Evolutionary conservation across 306 rosid genomes (phyloP).

Genomic region (Sesbania bispinosa): DNA sequence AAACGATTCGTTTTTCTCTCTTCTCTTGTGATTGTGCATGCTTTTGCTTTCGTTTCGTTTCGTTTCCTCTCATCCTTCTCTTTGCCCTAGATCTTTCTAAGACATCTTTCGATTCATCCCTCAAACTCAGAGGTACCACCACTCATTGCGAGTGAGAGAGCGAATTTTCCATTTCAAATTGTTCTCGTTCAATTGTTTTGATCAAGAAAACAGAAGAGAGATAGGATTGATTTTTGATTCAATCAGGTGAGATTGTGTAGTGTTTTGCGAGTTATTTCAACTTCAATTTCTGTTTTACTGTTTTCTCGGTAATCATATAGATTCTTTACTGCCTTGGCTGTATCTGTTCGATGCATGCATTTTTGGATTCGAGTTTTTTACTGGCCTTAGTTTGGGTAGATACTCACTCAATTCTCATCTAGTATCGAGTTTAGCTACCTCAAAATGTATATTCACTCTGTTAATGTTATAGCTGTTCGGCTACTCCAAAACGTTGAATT

Average conservation of each 20-base stretch:
- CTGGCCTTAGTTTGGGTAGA: neutral
- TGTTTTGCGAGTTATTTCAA: neutral
- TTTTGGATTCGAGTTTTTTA: constrained; percentile 25
- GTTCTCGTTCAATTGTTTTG: neutral
- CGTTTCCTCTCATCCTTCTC: no score
- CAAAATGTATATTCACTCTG: neutral
- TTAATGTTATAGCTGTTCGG: neutral
- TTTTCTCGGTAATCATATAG: neutral
- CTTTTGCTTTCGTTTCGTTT: no score
- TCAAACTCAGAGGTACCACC: constrained; percentile 26
- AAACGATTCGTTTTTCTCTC: constrained; percentile 14
- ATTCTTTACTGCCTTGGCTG: neutral
- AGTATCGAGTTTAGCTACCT: neutral
- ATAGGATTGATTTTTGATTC: neutral
- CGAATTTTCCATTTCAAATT: neutral
- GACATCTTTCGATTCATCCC: neutral
- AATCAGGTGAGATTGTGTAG: neutral
- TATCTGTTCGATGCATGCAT: neutral
- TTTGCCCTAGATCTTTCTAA: constrained; percentile 45
- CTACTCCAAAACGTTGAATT: constrained; percentile 2
- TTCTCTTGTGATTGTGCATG: neutral
- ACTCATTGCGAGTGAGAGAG: neutral
- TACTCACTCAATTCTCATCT: no score
- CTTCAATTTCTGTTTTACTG: neutral
- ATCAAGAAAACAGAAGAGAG: no score